Evolutionary conservation across 225 moss, liverwort and hornwort species (phyloP).

Genomic region (Polytrichum formosum): DNA sequence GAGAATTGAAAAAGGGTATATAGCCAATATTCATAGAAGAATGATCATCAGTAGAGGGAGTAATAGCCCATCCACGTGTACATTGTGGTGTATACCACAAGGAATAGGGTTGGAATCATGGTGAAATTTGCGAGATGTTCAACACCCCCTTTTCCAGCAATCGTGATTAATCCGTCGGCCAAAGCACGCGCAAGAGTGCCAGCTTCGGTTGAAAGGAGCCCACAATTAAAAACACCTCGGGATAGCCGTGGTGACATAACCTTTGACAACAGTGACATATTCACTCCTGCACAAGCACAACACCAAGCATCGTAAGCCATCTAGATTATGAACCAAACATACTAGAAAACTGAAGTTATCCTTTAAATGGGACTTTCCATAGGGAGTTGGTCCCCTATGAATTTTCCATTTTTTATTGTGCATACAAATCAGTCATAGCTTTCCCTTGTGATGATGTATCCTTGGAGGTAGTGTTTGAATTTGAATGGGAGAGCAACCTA

Average conservation of each 20-base stretch:
- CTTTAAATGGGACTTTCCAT: too few species aligned
- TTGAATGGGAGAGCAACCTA: too few species aligned
- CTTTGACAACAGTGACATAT: constrained; percentile 20
- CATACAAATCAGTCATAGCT: too few species aligned
- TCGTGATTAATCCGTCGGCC: constrained; percentile 10
- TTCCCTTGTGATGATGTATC: too few species aligned
- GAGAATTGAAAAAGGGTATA: too few species aligned
- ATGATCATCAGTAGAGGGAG: constrained; percentile 15
- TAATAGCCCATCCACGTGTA: constrained; percentile 23
- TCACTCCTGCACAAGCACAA: constrained; percentile 11
- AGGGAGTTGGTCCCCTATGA: too few species aligned
- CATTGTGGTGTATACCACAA: constrained; percentile 9
- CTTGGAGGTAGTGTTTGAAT: too few species aligned
- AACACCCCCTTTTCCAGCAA: constrained; percentile 7
- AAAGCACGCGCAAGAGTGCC: constrained; percentile 19
- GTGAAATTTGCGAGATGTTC: constrained; percentile 8
- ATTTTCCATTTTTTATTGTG: background rate
- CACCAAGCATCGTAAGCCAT: background rate
- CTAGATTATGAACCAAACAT: background rate
- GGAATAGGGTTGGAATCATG: constrained; percentile 13
- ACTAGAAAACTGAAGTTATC: background rate
- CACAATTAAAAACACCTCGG: constrained; percentile 19
- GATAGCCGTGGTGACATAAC: constrained; percentile 21
- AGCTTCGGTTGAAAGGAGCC: constrained; percentile 17
- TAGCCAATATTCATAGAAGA: too few species aligned